These are phyloP conservation scores for Simplicillium sp. DNA, from an alignment of 2,329 filamentous ascomycete species.

Conservation along the genomic window DNA sequence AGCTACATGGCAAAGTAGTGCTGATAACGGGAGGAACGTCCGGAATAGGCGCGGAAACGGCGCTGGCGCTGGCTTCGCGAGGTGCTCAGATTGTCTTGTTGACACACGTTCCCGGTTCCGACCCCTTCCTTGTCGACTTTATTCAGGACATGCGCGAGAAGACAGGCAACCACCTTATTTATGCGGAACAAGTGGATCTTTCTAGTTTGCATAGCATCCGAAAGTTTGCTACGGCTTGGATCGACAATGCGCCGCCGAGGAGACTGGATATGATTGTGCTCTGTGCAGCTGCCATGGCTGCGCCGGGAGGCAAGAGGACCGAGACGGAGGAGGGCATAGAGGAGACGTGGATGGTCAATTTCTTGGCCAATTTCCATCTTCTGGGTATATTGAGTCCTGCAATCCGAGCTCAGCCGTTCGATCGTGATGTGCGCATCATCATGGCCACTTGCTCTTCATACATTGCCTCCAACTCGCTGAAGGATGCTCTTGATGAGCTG, in stretches of 20 bases:
- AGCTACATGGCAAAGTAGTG: conserved; percentile 89
- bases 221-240: conserved; percentile 92
- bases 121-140: conserved; percentile 86
- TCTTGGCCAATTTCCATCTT: conserved; percentile 90
- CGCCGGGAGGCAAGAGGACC: conserved; percentile 48
- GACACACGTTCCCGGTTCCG: conserved; percentile 69
- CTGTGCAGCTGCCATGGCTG: conserved; percentile 70
- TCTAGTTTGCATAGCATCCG: conserved; percentile 82
- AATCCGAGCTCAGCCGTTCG: conserved; percentile 80
- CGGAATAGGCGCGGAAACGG: conserved; percentile 75
- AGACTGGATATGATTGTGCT: conserved; percentile 86
- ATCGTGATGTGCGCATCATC: conserved; percentile 84
- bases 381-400: conserved; percentile 86
- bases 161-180: conserved; percentile 79
- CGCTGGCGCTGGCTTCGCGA: conserved; percentile 63
- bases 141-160: conserved; percentile 75
- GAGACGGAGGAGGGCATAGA: conserved; percentile 75
- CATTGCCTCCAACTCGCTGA: conserved; percentile 62
- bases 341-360: conserved; percentile 89
- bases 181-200: conserved; percentile 90
- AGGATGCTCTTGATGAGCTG: conserved; percentile 37
- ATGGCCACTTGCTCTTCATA: conserved; percentile 84
- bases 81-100: conserved; percentile 89
- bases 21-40: conserved; percentile 93
- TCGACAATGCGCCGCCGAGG: conserved; percentile 85